Base-by-base conservation (phyloP, 2,329 filamentous ascomycete species). In the Exutisphaerella laricina region DNA sequence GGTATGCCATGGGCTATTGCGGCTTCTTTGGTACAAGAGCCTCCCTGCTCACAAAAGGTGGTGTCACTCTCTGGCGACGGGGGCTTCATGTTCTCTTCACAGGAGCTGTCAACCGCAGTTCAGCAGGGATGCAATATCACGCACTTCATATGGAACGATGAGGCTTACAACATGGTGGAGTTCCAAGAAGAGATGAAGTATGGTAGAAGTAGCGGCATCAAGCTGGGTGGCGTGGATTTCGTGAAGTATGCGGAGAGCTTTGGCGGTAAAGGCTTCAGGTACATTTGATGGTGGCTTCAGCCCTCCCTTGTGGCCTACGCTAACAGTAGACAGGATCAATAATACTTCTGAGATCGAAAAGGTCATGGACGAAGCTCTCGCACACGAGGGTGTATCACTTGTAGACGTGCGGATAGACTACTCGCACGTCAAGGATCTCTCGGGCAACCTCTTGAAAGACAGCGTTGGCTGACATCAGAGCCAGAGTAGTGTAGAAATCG, bases 131-230 rank as follows among this genome's bases (percentile, higher is more conserved):
- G 70, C 56, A 65, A 73, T 43, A 71, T 73, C 51, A 72, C 70
- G 13, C 70, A 73, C 50, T 72, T 73, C 47, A 62, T 73, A 49
- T 72, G 70, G 69, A 73, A 73, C 52, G 70, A 73, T 48, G 66
- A 66, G 32, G 64, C 64, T 21, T 73, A 69, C 56, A 73, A 73
- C 53, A 73, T 73, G 70, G 69, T 73, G 4, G 66, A 72, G 57
- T 73, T 73, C 53, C 70, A 73, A 49, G 70, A 73, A 57, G 68
- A 70, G 43, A 65, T 69, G 56, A 73, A 73, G 56, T 73, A 73
- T 51, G 70, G 70, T 3, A 61, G 70, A 18, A 65, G 60, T 20
- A 60, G 60, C 5, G 70, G 70, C 12, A 66, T 73, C 41, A 63
- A 66, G 26, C 58, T 73, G 2, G 62, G 70, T 1, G 70, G 70